Evolutionary conservation across 176 grass and related monocot genomes (phyloP).

Genomic region (Cenchrus purpureus): DNA sequence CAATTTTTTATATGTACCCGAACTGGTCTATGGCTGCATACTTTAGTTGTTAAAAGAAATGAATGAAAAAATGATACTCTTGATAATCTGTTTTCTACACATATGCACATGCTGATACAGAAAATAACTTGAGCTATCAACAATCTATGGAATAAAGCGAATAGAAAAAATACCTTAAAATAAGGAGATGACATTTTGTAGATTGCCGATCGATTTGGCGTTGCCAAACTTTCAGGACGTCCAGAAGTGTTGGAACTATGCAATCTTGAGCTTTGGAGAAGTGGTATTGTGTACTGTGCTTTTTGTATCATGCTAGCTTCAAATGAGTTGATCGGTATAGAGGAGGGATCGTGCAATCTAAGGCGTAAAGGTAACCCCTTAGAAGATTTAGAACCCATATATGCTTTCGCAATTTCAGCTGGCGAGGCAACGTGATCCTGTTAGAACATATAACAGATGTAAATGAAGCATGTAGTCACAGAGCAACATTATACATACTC

Average conservation of each 20-base stretch:
- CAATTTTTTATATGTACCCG: not conserved
- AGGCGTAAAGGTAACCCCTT: conserved; percentile 40
- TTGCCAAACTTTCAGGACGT: conserved; percentile 20
- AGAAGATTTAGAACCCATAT: conserved; percentile 57
- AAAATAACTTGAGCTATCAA: not conserved
- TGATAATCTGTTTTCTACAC: not conserved
- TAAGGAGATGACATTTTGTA: conserved; percentile 68
- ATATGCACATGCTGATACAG: not conserved
- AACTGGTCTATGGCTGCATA: not conserved
- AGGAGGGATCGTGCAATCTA: conserved; percentile 46
- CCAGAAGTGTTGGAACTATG: conserved; percentile 29
- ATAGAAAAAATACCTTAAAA: conserved; percentile 53
- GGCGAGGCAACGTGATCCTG: conserved; percentile 58
- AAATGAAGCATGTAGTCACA: not conserved
- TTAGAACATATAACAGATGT: conserved; percentile 4
- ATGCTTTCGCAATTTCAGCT: conserved; percentile 65
- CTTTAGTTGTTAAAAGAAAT: conserved; percentile 1
- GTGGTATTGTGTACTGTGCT: conserved; percentile 25
- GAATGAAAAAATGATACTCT: not conserved
- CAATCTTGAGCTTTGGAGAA: conserved; percentile 39
- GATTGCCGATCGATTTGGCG: conserved; percentile 50
- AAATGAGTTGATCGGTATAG: conserved; percentile 16
- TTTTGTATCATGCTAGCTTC: conserved; percentile 30
- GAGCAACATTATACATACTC: not conserved
- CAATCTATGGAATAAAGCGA: conserved; percentile 19